These are phyloP conservation scores for Xylaria sp. DNA, from an alignment of 2,329 filamentous ascomycete species.

Conservation along the genomic window DNA sequence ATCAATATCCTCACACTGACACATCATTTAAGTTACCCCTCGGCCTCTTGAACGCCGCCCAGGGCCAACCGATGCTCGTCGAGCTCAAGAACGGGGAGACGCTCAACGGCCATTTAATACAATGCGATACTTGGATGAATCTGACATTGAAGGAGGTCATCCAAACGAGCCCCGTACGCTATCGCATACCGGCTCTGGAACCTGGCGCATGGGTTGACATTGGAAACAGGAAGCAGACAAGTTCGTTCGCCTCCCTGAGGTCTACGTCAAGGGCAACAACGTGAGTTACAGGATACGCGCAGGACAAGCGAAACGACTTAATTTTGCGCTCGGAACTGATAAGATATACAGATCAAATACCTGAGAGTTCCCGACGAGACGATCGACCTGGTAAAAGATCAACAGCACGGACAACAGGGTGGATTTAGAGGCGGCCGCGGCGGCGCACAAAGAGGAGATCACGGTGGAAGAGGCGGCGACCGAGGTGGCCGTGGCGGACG, in stretches of 20 bases:
- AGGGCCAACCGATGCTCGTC: conserved; percentile 81
- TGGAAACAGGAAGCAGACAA: conserved; percentile 79
- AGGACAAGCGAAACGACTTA: background rate
- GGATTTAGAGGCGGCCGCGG: conserved; percentile 68
- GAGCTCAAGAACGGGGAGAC: conserved; percentile 72
- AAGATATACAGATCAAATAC: conserved; percentile 84
- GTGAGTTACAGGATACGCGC: conserved; percentile 55
- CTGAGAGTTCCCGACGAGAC: conserved; percentile 95
- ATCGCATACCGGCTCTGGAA: background rate
- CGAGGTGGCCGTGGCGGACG: conserved; percentile 60
- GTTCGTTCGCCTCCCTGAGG: conserved; percentile 89
- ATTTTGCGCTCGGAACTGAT: conserved; percentile 24
- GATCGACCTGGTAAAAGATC: conserved; percentile 89
- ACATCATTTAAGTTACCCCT: conserved; percentile 59
- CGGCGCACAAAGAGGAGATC: conserved; percentile 60
- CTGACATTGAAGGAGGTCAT: conserved; percentile 95
- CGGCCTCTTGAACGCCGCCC: conserved; percentile 89
- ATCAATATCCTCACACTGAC: conserved; percentile 17
- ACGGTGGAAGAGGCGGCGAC: conserved; percentile 58
- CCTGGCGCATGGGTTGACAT: conserved; percentile 24
- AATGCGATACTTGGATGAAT: conserved; percentile 99
- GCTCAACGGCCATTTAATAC: conserved; percentile 91
- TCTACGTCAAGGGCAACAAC: conserved; percentile 97
- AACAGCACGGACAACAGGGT: conserved; percentile 73
- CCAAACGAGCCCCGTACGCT: conserved; percentile 79